Base-by-base conservation (phyloP, 208 protist genomes). In the Naegleria lovaniensis region DNA sequence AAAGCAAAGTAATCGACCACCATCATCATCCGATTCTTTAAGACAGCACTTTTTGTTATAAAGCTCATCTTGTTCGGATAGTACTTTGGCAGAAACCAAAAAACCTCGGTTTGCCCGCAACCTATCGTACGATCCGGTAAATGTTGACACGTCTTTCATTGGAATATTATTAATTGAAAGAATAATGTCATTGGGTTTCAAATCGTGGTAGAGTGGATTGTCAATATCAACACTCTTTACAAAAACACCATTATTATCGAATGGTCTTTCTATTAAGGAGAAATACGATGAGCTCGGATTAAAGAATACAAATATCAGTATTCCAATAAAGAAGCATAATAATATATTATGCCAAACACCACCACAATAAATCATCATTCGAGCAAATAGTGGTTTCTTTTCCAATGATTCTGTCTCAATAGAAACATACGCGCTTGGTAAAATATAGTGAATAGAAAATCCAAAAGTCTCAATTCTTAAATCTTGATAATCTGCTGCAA, bases 291-390 rank as follows among this genome's bases (percentile, higher is more conserved):
- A 13, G 59, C 0, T 59, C 19, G 85, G 1, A 59, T 59, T 39
- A 38, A 59, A 88, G 59, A 88, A 88, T 22, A 88, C 36, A 41
- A 85, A 38, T 38, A 88, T 38, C 3, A 33, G 3, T 6, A 88
- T 13, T n/a, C 41, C 6, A 88, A 33, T 25, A 55, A 87, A 36
- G 5, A 87, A 55, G 33, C 85, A 58, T 16, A 58, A 16, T 5
- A 67, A 39, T 22, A 88, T 67, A 59, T 88, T 88, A 39, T 67
- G 43, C 85, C 85, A 88, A 40, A 39, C 48, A 38, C 85, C 85
- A 59, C 29, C 85, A 59, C 40, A 88, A 88, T 43, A 88, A 43
- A 88, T 59, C 48, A n/a, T 58, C 19, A 88, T 22, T 67, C 25
- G 29, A 59, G 3, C 40, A 38, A 88, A 59, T 59, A 59, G 9